Base-by-base conservation (phyloP, 177 flowering plant genomes). In the Vitis hybrid region DNA sequence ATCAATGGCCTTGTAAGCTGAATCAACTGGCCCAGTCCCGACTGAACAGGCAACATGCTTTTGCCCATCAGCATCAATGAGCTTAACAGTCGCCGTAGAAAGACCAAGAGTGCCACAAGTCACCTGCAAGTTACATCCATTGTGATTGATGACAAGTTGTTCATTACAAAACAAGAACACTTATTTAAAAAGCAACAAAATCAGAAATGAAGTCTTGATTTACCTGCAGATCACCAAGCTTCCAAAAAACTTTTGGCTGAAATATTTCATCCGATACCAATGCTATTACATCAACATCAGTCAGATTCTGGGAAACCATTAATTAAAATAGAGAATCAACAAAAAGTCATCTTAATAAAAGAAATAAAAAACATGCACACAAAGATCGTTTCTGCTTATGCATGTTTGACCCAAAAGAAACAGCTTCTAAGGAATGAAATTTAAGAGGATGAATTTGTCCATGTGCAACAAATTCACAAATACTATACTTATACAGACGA, bases 21-120 rank as follows among this genome's bases (percentile, higher is more conserved):
- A 89, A 78, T 96, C 97, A 72, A 96, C 95, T 15, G 99, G 99
- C 8, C 99, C 98, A 19, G 97, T 89, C 74, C 99, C 99, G 70
- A 87, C 86, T 21, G 97, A 81, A 80, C 97, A 91, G 60, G 89
- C 89, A 74, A 93, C 75, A 76, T 88, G 91, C 79, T 87, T 94
- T 16, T 70, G 69, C 63, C 95, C 98, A 73, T 92, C 83, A 66
- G 79, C 79, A 86, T 73, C 82, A 30, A 82, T 67, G 16, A 91
- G 87, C 77, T 87, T 93, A 16, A 91, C 89, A 14, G 97, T 91
- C 30, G 97, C 93, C 2, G 97, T 95, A 13, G 99, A 89, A 70
- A 94, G 93, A 73, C 99, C 93, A 70, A 91, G 92, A 66, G 88
- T 89, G 72, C 98, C 97, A 77, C 94, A 90, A 56, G 97, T 87